Base-by-base conservation (phyloP, 495 filamentous ascomycete genomes). In the Bacidia rubella region DNA sequence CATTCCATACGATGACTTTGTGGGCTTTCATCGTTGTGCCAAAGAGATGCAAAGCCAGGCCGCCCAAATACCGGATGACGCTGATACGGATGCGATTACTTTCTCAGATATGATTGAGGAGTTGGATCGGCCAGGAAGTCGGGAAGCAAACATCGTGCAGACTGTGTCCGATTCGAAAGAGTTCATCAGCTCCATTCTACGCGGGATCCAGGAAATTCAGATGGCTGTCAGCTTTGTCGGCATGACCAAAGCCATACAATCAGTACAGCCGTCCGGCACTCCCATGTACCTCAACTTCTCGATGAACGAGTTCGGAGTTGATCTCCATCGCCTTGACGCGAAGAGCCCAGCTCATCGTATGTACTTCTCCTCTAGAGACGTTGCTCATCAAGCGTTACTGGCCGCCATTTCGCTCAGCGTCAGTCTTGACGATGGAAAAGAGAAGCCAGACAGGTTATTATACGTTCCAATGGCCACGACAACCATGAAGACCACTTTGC, bases 401-500 rank as follows among this genome's bases (percentile, higher is more conserved):
- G 89, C 92, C 17, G 92, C 87, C 3, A 83, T 96, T 20, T 93
- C 92, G 3, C 82, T 97, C 32, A 90, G 90, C 1, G 74, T 96
- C 52, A 92, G 87, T 53, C 71, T 99, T 42, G 89, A 95, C 60
- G 87, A 96, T 66, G 86, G 87, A 23, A 75, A 80, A 15, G 85
- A 84, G 10, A 86, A 86, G 63, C 81, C 84, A 0, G 86, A 95
- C 62, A 81, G 88, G 56, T 76, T 99, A 50, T 71, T 93, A 15
- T 97, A 97, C 64, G 80, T 99, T 25, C 92, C 92, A 0, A 99
- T 99, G 93, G 86, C 90, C 23, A 99, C 92, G 3, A 93, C 88
- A 20, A 99, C 92, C 0, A 80, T 95, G 26, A 87, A 87, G 56
- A 97, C 92, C 0, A 99, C 92, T 3, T 67, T 99, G 4, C 93